Conservation (phyloP, 192 early-diverging fungal genomes). For the Thamnidium elegans region DNA sequence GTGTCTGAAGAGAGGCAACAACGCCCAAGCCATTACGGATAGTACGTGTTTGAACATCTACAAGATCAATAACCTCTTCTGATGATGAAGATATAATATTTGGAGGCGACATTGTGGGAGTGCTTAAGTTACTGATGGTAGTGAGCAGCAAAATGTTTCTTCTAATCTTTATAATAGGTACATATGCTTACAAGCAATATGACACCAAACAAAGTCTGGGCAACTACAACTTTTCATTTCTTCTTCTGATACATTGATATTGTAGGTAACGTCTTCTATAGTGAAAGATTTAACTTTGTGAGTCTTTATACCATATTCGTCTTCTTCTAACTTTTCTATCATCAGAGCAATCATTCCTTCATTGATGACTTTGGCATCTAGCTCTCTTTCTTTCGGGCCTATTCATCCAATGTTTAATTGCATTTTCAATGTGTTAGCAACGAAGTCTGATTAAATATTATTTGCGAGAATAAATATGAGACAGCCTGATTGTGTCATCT, state of each 20-base stretch:
- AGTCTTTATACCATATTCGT: background rate
- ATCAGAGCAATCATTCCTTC: background rate
- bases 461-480: slow-evolving; percentile 5
- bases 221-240: background rate
- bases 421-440: background rate
- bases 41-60: too few relatives aligned
- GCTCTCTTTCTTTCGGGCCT: slow-evolving; percentile 5
- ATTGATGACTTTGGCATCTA: background rate
- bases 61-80: too few relatives aligned
- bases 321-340: background rate
- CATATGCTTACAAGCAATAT: background rate
- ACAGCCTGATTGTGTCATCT: slow-evolving; percentile 21
- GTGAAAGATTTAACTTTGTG: background rate
- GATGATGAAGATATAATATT: too few relatives aligned
- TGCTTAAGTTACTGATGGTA: too few relatives aligned
- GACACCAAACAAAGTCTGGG: background rate
- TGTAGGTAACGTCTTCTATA: background rate
- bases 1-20: too few relatives aligned
- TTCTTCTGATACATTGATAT: background rate
- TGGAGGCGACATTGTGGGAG: too few relatives aligned
- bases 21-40: too few relatives aligned
- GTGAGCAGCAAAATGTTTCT: too few relatives aligned
- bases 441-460: background rate
- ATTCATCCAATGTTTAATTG: background rate
- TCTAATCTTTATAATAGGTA: background rate